Base-by-base conservation (phyloP, 1,284 basidiomycete species). In the Boletellus sp. region DNA sequence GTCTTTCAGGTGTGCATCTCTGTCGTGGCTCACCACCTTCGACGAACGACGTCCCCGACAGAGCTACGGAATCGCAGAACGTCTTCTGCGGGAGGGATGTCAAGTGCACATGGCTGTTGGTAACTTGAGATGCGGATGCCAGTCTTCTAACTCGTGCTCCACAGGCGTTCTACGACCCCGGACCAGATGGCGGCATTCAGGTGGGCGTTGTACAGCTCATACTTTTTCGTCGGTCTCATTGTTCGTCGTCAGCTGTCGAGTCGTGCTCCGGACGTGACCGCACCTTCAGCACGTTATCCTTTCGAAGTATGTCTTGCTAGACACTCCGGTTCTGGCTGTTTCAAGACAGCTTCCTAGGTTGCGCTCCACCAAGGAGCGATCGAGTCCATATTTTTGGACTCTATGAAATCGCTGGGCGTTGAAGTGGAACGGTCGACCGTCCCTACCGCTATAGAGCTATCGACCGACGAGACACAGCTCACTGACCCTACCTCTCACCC, bases 161-260 rank as follows among this genome's bases (percentile, higher is more conserved):
- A 16, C 43, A 73, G 64, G 67, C 71, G 12, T 71, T 71, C 50
- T 74, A 74, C 55, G 67, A 72, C 47, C 69, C 73, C 36, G 51
- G 51, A 26, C 42, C 62, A 16, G 54, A 60, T 36, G 66, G 73
- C 11, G 66, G 68, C 6, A 71, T 72, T 40, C 59, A 56, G 52
- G 68, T 49, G 42, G 47, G 16, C 21, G 19, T 13, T 1, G 24
- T 33, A 28, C 19, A 18, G 0, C 11, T 26, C 30, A 18, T 16
- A 13, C 35, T 15, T n/a, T 5, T 18, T 40, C 16, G 41, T 42
- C 7, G 5, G 13, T 19, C 41, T 49, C 24, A 53, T 47, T 22
- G 35, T 32, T 21, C 19, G 7, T 8, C 18, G 16, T 21, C 41
- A 66, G 65, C 52, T 70, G 12, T 67, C 71, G 10, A 63, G 52